phyloP scores from a whole-genome alignment of 768 basidiomycete genomes.

The Boletus fagicola region DNA sequence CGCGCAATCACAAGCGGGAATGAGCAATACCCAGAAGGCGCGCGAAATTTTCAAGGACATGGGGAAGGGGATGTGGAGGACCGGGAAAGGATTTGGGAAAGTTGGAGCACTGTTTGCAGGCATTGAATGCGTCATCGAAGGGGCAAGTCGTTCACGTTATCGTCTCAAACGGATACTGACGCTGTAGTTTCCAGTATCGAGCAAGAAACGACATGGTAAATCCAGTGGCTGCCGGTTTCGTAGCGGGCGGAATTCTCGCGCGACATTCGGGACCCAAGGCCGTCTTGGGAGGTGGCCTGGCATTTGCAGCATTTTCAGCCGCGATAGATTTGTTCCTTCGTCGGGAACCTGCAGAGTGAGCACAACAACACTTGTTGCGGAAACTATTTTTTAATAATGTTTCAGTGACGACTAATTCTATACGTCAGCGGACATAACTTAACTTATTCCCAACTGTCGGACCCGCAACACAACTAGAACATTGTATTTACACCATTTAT shows the following conservation, averaged over 20 bases:
- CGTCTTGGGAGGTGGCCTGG: constrained; percentile 82
- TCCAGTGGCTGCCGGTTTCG: constrained; percentile 81
- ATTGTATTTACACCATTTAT: constrained; percentile 20
- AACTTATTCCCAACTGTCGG: constrained; percentile 18
- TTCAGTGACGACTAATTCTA: constrained; percentile 40
- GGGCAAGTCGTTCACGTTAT: constrained; percentile 52
- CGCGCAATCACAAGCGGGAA: constrained; percentile 51
- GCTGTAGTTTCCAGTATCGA: constrained; percentile 63
- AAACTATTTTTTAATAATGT: constrained; percentile 5
- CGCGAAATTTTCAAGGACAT: constrained; percentile 88
- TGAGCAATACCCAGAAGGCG: constrained; percentile 75
- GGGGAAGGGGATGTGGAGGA: constrained; percentile 88
- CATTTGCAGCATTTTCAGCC: constrained; percentile 91
- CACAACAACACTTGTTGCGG: constrained; percentile 2
- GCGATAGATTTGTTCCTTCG: constrained; percentile 83
- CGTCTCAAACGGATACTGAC: neutral
- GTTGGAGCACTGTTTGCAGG: constrained; percentile 95
- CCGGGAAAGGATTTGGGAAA: constrained; percentile 90
- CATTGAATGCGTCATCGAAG: constrained; percentile 93
- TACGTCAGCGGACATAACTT: neutral
- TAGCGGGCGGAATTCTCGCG: constrained; percentile 86
- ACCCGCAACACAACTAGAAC: constrained; percentile 11
- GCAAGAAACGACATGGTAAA: constrained; percentile 96
- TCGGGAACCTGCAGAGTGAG: constrained; percentile 78
- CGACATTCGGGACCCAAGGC: constrained; percentile 85